These are phyloP conservation scores for Phtheirospermum japonicum DNA, from an alignment of 257 asterid genomes.

Conservation along the genomic window DNA sequence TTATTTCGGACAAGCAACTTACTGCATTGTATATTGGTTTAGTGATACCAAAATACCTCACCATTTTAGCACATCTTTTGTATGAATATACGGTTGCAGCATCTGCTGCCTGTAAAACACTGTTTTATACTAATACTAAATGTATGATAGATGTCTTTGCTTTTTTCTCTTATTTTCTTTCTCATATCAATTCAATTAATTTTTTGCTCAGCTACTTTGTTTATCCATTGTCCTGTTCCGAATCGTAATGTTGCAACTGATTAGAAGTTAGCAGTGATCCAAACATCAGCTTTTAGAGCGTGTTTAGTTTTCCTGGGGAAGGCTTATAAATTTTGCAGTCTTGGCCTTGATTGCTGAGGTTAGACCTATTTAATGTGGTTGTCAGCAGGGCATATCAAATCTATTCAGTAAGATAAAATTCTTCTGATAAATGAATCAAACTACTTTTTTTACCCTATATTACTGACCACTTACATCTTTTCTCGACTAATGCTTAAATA, in stretches of 20 bases:
- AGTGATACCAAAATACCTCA: constrained; percentile 39
- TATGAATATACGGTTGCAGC: constrained; percentile 50
- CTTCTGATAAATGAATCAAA: constrained; percentile 19
- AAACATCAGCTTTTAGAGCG: no score
- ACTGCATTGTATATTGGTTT: constrained; percentile 50
- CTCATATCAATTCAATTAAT: constrained; percentile 14
- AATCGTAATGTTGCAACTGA: neutral
- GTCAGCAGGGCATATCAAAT: constrained; percentile 17
- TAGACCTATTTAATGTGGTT: constrained; percentile 19
- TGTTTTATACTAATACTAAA: constrained; percentile 28
- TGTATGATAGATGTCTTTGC: constrained; percentile 42
- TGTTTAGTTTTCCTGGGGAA: no score
- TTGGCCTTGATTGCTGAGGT: no score
- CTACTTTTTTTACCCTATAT: neutral
- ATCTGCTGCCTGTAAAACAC: constrained; percentile 45
- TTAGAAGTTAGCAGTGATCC: no score
- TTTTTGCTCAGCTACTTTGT: neutral
- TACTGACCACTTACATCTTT: constrained; percentile 8
- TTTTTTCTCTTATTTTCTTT: constrained; percentile 6
- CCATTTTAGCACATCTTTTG: constrained; percentile 36
- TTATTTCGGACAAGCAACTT: constrained; percentile 44
- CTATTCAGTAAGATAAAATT: constrained; percentile 19
- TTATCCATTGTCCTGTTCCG: constrained; percentile 17
- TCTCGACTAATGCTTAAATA: constrained; percentile 9
- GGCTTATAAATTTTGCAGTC: no score